Conservation (phyloP, 2,329 filamentous ascomycete species). For the Cladorrhinum sp. region DNA sequence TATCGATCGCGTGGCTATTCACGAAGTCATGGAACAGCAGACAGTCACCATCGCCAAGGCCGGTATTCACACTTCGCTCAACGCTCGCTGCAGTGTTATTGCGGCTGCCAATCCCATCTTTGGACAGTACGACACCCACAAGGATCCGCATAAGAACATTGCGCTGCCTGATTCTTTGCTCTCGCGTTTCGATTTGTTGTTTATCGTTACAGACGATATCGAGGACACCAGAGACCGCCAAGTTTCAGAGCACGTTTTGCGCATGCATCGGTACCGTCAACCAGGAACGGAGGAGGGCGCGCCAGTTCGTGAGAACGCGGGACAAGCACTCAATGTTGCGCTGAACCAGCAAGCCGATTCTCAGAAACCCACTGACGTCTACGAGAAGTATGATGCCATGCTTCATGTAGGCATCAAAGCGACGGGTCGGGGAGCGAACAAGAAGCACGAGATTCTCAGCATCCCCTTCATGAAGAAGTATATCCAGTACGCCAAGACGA, state of each 20-base stretch:
- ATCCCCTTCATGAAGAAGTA: conserved; percentile 99
- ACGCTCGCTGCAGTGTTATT: conserved; percentile 93
- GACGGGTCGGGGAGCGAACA: conserved; percentile 67
- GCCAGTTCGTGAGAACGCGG: conserved; percentile 82
- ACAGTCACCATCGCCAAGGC: conserved; percentile 99
- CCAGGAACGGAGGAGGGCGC: conserved; percentile 91
- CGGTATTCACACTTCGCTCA: conserved; percentile 94
- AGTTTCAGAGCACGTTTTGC: conserved; percentile 92
- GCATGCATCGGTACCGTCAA: conserved; percentile 94
- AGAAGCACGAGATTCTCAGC: conserved; percentile 82
- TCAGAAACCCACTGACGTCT: conserved; percentile 81
- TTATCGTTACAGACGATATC: conserved; percentile 97
- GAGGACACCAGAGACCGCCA: conserved; percentile 88
- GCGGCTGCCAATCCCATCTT: conserved; percentile 97
- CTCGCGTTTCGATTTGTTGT: conserved; percentile 97
- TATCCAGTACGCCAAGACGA: conserved; percentile 93
- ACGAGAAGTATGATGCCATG: conserved; percentile 95
- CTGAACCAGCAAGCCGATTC: conserved; percentile 71
- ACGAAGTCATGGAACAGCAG: conserved; percentile 99
- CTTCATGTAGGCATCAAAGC: conserved; percentile 86
- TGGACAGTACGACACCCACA: conserved; percentile 97
- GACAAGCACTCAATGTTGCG: conserved; percentile 83
- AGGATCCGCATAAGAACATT: conserved; percentile 98
- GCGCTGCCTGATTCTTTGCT: conserved; percentile 92
- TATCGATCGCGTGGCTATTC: conserved; percentile 94